Base-by-base conservation (phyloP, 352 stramenopile species). In the Lagenidium sp. region DNA sequence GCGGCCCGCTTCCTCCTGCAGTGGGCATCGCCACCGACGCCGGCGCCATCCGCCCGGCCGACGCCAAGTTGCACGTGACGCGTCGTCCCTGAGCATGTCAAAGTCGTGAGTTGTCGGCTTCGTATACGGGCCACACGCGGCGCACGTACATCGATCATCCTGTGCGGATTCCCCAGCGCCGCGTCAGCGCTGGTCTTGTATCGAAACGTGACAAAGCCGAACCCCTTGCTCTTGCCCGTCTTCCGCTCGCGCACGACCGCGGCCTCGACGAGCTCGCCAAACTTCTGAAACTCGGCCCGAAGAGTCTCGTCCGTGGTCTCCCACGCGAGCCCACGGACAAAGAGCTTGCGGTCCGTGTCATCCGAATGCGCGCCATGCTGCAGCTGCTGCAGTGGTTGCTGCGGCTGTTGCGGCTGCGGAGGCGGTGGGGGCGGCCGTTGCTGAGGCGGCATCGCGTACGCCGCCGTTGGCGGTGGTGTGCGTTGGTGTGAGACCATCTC, bases 221-320 rank as follows among this genome's bases (percentile, higher is more conserved):
- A 89, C n/a, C 74, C 66, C 46, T 81, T 85, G 53, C 55, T 78
- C 48, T 74, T 78, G 23, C 68, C 71, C 0, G 74, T 82, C 21
- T 63, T 53, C 16, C 57, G 69, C 40, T 90, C 65, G 12, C 60
- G 54, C 18, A 65, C 57, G 34, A 87, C 55, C 20, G 51, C 51
- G 23, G 65, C 60, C 36, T 67, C 57, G 20, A 74, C 59, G n/a
- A 87, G 37, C 11, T 85, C 72, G 25, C 77, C 77, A 41, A 65
- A 90, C 40, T 81, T 71, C 30, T 63, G 35, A 36, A 87, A 90
- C 54, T 80, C 62, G 16, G 65, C 44, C 1, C 52, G 61, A 22
- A 90, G 55, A 40, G 65, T 61, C 6, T 83, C 57, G 36, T 69
- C 54, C 6, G 58, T 64, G 18, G 72, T 81, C 25, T 82, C 61